Evolutionary conservation across 1,139 yeast genomes (phyloP), one percentile per base, ranked within the genome.

Genomic region (Candida sp.): DNA sequence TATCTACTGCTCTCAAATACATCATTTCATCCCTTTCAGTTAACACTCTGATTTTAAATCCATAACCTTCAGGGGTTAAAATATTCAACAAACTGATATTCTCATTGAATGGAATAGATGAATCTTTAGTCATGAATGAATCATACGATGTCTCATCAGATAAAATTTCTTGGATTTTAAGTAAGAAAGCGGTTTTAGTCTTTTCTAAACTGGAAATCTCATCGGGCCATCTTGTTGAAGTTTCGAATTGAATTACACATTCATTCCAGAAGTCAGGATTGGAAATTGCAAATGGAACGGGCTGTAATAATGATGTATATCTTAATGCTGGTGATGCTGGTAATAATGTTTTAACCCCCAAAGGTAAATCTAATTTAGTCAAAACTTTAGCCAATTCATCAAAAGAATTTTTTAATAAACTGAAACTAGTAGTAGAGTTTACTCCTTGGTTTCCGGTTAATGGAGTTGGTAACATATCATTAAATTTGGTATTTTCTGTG

Each of bases 161-260:
- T 44, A 90, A 53, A 22, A 70, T 63, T 45, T 87, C 89, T 48
- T 80, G 76, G 15, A 91, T 78, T 54, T 87, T 86, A 41, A 95
- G 62, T 53, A 93, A 68, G 53, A 95, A 88, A 5, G 98, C 99
- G 33, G 93, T 78, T 60, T 95, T 95, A 15, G 96, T 87, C 56
- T 85, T 84, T 59, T 93, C 99, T 45, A 90, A 69, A 1, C 97
- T 91, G 33, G 75, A 69, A 4, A 89, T 61, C 61, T 93, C 97
- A 63, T 88, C 96, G 1, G 99, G 99, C 99, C 99, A 95, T 61
- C 83, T 82, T n/a, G 82, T 75, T 1, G 97, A 87, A 3, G 87
- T 73, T 66, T 95, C 99, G 63, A 95, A 89, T 63, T 90, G 96
- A 39, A 95, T 63, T 9, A 91, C 75, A 22, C 84, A 82, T 41